phyloP scores from a whole-genome alignment of 106 monocot genomes.

The Xerophyta viscosa region DNA sequence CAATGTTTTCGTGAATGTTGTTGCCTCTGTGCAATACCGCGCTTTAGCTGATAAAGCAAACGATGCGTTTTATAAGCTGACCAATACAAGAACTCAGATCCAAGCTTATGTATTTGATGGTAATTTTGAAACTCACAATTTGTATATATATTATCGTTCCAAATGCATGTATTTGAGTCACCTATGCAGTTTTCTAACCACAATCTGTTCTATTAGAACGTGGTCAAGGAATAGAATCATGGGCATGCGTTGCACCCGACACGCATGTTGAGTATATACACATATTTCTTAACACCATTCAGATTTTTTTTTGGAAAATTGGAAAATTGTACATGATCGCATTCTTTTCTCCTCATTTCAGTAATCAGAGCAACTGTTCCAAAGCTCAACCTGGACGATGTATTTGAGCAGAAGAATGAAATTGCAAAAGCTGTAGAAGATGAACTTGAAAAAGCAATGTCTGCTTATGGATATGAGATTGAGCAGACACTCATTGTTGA shows the following conservation, averaged over 20 bases:
- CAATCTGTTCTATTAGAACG: too few species aligned
- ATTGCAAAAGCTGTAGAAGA: slow-evolving; percentile 29
- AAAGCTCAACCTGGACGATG: slow-evolving; percentile 23
- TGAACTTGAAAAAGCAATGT: slow-evolving; percentile 36
- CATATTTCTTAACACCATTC: too few species aligned
- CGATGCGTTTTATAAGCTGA: slow-evolving; percentile 15
- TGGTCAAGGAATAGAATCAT: too few species aligned
- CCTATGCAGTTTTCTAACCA: too few species aligned
- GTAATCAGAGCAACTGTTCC: slow-evolving; percentile 41
- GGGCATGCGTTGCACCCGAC: too few species aligned
- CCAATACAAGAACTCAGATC: slow-evolving; percentile 12
- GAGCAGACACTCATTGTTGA: slow-evolving; percentile 35
- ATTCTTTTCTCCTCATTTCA: slow-evolving; percentile 3
- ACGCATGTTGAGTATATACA: too few species aligned
- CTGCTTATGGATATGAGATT: slow-evolving; percentile 27
- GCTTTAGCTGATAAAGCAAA: slow-evolving; percentile 8
- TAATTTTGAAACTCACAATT: too few species aligned
- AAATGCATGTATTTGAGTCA: too few species aligned
- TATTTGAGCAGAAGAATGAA: slow-evolving; percentile 36
- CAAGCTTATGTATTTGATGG: slow-evolving; percentile 21
- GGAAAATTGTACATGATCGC: too few species aligned
- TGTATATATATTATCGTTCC: too few species aligned
- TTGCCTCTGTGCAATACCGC: slow-evolving; percentile 13
- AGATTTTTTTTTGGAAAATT: too few species aligned
- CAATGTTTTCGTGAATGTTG: slow-evolving; percentile 14